Conservation (phyloP, 2,329 filamentous ascomycete genomes). For the Dothistroma septosporum region DNA sequence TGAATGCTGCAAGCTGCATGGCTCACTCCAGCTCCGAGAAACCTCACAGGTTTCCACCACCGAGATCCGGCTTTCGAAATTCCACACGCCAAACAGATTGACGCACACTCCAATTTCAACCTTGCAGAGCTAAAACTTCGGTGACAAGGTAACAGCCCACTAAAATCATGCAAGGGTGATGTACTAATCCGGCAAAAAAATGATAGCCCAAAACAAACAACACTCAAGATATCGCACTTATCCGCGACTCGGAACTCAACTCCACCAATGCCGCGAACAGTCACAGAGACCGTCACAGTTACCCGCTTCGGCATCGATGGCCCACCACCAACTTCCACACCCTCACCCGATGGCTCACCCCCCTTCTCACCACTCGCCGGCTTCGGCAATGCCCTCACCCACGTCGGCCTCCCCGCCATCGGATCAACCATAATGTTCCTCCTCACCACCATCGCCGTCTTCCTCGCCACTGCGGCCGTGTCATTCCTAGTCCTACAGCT, state of each 20-base stretch:
- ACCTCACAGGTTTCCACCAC: background rate
- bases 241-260: background rate
- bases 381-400: background rate
- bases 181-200: background rate
- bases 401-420: conserved; percentile 4
- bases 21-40: background rate
- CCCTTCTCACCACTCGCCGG: background rate
- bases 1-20: background rate
- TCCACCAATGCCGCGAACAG: background rate
- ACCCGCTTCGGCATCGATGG: conserved; percentile 8
- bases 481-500: conserved; percentile 3
- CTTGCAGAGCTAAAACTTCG: conserved; percentile 5
- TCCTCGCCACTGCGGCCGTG: conserved; percentile 4
- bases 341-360: background rate
- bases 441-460: conserved; percentile 7
- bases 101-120: background rate
- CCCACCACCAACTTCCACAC: background rate
- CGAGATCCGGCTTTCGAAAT: background rate
- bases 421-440: conserved; percentile 5
- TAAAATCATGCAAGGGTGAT: conserved; percentile 3
- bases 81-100: background rate
- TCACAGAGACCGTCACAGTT: conserved; percentile 1
- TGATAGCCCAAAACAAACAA: background rate
- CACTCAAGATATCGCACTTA: background rate
- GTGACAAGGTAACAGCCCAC: conserved; percentile 2